Percentiles rank a stretch among this genome's conserved stretches.
Conservation (phyloP, 1,139 yeast genomes). For the Scheffersomyces illinoinensis region DNA sequence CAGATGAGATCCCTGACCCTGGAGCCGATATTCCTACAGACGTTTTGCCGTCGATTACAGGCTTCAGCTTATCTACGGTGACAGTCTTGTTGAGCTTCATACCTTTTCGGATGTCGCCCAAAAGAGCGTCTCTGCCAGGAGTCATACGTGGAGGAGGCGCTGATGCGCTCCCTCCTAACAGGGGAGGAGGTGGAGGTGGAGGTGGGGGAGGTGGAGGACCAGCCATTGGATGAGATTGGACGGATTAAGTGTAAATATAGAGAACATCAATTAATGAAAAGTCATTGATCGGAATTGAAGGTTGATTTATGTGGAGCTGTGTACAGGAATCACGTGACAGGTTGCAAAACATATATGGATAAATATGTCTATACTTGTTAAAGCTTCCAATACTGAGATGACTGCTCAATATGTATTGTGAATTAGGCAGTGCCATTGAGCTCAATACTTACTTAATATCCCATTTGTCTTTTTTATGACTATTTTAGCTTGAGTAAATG, state of each 20-base stretch:
- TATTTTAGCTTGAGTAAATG: too few species aligned
- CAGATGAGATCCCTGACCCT: conserved; percentile 8
- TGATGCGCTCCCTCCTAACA: conserved; percentile 13
- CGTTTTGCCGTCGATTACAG: conserved; percentile 38
- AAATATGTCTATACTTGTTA: too few species aligned
- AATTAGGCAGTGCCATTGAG: neutral
- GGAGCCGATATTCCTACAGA: conserved; percentile 12
- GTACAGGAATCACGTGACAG: neutral
- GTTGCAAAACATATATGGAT: neutral
- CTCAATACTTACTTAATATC: too few species aligned
- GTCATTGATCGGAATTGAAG: neutral
- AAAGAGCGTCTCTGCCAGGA: conserved; percentile 71
- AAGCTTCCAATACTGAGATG: neutral
- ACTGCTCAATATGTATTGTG: neutral
- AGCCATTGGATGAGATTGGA: conserved; percentile 14
- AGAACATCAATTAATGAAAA: neutral
- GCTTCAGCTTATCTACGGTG: conserved; percentile 48
- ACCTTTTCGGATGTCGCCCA: conserved; percentile 88
- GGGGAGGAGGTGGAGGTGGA: conserved; percentile 11
- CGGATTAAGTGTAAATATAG: neutral
- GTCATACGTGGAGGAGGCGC: conserved; percentile 36
- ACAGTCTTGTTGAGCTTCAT: conserved; percentile 68
- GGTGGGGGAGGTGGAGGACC: conserved; percentile 23
- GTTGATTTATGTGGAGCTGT: neutral
- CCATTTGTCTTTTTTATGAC: too few species aligned